These are phyloP conservation scores for Thinopyrum elongatum DNA, from an alignment of 176 grass and related monocot species.

Conservation along the genomic window DNA sequence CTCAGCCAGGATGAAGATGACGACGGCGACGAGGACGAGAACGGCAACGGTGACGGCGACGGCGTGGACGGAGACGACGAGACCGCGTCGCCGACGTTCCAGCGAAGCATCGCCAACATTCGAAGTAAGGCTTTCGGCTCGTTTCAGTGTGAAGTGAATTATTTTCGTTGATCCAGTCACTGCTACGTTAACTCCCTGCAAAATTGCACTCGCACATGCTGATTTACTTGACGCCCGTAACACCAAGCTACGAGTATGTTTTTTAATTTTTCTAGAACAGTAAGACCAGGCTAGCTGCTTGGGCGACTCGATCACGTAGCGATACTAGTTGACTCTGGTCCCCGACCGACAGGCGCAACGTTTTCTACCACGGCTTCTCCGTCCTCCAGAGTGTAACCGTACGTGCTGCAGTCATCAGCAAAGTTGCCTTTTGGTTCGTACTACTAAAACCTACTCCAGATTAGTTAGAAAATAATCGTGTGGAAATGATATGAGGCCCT, in stretches of 20 bases:
- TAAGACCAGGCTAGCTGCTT: not conserved
- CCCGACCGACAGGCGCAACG: too few species aligned
- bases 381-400: not conserved
- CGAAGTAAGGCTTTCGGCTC: slow-evolving; percentile 51
- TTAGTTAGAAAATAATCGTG: not conserved
- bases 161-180: not conserved
- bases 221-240: not conserved
- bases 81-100: slow-evolving; percentile 34
- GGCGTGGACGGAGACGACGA: slow-evolving; percentile 10
- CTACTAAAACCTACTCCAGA: not conserved
- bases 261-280: too few species aligned
- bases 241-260: not conserved
- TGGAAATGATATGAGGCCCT: not conserved
- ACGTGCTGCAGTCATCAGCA: not conserved
- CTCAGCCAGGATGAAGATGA: slow-evolving; percentile 52
- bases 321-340: too few species aligned
- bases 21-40: not conserved
- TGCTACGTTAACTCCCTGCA: not conserved
- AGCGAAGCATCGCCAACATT: slow-evolving; percentile 45
- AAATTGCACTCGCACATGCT: not conserved
- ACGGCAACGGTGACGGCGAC: not conserved
- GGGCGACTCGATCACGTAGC: not conserved
- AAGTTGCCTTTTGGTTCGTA: not conserved
- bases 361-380: not conserved
- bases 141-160: slow-evolving; percentile 6